Conservation (phyloP, 495 filamentous ascomycete genomes). For the Daldinia grandis region DNA sequence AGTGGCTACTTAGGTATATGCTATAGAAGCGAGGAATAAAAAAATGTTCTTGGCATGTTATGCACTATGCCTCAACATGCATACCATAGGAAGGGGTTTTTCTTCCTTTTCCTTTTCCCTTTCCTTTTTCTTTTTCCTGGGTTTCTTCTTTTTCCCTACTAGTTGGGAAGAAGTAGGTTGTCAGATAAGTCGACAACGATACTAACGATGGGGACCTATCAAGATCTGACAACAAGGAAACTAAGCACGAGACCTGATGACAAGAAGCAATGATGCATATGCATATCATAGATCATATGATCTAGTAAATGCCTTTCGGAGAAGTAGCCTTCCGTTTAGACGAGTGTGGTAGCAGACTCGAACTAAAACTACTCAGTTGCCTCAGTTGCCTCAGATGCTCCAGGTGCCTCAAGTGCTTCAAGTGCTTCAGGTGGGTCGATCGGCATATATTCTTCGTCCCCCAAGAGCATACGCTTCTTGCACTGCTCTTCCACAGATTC, state of each 20-base stretch:
- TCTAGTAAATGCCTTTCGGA: not conserved
- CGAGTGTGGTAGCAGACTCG: not conserved
- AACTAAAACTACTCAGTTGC: not conserved
- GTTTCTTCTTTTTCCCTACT: not conserved
- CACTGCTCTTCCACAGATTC: slow-evolving; percentile 45
- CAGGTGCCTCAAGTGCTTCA: not conserved
- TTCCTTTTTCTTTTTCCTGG: no score
- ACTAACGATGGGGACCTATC: not conserved
- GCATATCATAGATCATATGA: not conserved
- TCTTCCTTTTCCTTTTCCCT: not conserved
- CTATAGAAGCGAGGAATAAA: not conserved
- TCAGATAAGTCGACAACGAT: not conserved
- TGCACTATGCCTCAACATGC: not conserved
- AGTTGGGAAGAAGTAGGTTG: not conserved
- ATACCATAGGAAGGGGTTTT: not conserved
- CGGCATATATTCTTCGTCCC: slow-evolving; percentile 16
- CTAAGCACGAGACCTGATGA: not conserved
- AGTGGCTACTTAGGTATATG: not conserved
- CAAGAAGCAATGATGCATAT: not conserved
- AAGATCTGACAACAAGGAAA: not conserved
- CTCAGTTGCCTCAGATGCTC: slow-evolving; percentile 4
- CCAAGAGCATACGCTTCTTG: slow-evolving; percentile 42
- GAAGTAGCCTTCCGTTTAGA: slow-evolving; percentile 10
- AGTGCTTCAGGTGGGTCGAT: not conserved
- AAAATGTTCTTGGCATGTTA: not conserved